Evolutionary conservation across 1,284 basidiomycete genomes (phyloP).

Genomic region (Sporisorium scitamineum): DNA sequence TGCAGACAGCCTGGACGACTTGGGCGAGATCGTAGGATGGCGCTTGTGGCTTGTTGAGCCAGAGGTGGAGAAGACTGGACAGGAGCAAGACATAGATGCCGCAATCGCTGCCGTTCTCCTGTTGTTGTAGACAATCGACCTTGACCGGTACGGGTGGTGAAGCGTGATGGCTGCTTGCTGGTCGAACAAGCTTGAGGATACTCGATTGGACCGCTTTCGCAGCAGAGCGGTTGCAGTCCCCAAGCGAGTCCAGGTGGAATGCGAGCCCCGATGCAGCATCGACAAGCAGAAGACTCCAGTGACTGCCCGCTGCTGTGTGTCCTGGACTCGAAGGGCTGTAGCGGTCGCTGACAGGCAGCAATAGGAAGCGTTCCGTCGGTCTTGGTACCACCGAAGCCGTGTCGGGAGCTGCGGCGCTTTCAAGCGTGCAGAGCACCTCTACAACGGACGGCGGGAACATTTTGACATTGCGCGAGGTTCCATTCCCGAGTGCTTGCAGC

Average conservation of each 20-base stretch:
- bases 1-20: conserved; percentile 22
- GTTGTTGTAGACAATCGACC: conserved; percentile 30
- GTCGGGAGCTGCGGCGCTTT: conserved; percentile 13
- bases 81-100: conserved; percentile 46
- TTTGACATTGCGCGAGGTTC: conserved; percentile 14
- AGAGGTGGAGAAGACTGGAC: conserved; percentile 37
- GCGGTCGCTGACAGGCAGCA: conserved; percentile 45
- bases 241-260: conserved; percentile 42
- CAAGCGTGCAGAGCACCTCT: conserved; percentile 39
- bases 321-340: conserved; percentile 24
- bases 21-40: conserved; percentile 8
- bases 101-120: conserved; percentile 46
- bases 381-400: conserved; percentile 23
- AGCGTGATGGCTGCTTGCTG: background rate
- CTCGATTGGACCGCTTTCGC: conserved; percentile 26
- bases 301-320: conserved; percentile 22
- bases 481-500: conserved; percentile 24
- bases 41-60: conserved; percentile 17
- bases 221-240: conserved; percentile 38
- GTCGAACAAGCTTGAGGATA: conserved; percentile 21
- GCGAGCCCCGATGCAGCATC: conserved; percentile 14
- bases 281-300: conserved; percentile 41
- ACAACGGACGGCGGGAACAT: conserved; percentile 47
- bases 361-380: conserved; percentile 24
- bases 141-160: conserved; percentile 2